Evolutionary conservation across 2,329 filamentous ascomycete genomes (phyloP).

Genomic region (Thielaviopsis euricoi): DNA sequence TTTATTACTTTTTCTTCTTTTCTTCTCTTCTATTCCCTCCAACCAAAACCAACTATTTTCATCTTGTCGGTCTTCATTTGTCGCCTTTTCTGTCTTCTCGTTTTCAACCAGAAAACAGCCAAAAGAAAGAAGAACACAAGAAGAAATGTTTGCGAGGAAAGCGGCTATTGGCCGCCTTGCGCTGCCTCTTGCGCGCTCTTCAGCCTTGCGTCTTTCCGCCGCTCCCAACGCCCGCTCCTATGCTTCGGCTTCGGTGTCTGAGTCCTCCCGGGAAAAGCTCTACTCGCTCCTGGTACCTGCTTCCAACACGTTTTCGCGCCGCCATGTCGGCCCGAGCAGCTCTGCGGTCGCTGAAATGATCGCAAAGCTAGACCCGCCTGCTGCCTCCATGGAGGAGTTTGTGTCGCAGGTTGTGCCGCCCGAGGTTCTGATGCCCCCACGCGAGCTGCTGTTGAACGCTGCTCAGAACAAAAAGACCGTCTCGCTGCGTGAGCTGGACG

Average conservation of each 20-base stretch:
- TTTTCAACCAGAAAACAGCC: not conserved
- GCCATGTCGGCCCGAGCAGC: slow-evolving; percentile 74
- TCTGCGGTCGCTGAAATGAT: slow-evolving; percentile 63
- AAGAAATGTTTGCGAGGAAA: slow-evolving; percentile 9
- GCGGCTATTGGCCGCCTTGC: slow-evolving; percentile 8
- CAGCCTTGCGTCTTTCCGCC: not conserved
- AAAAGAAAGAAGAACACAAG: not conserved
- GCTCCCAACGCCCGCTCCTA: not conserved
- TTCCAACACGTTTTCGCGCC: slow-evolving; percentile 42
- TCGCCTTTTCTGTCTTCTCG: not conserved
- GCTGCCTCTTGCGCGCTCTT: slow-evolving; percentile 1
- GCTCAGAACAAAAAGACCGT: not conserved
- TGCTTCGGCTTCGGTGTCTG: not conserved
- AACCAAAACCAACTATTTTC: not conserved
- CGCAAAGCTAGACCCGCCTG: slow-evolving; percentile 57
- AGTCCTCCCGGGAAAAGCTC: slow-evolving; percentile 1
- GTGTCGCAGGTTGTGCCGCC: slow-evolving; percentile 68
- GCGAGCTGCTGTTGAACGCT: slow-evolving; percentile 6
- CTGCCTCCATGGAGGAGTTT: slow-evolving; percentile 61
- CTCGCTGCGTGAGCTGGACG: slow-evolving; percentile 41
- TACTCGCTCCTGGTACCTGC: slow-evolving; percentile 10
- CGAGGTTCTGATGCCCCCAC: slow-evolving; percentile 42
- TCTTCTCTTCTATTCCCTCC: not conserved
- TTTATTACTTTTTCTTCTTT: not conserved
- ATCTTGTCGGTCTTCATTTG: not conserved